Evolutionary conservation across 805 yeast species (phyloP), one percentile per base, ranked within the genome.

Genomic region (Suhomyces xylopsoci): DNA sequence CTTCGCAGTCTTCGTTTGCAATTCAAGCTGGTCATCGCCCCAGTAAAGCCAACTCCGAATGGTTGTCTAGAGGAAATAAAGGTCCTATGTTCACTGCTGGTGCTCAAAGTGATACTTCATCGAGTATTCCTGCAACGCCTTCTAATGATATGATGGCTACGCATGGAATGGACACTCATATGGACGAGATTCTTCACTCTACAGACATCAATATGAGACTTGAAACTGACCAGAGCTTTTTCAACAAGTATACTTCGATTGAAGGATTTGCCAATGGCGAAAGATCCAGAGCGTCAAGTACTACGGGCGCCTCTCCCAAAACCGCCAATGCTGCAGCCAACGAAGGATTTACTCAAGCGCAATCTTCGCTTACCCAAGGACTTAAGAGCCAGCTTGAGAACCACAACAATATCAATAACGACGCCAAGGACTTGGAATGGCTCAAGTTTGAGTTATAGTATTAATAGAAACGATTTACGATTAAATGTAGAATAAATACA

Each of bases 371-470:
- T n/a, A 59, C 60, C 5, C 53, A 52, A 44, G 60, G 60, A 5
- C 51, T 58, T 22, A 52, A 51, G 28, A 47, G 49, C 20, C 60
- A 53, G 41, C 47, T 51, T 49, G 45, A 51, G 49, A 47, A 51
- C 40, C 53, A 41, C 6, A 54, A 52, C 43, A 50, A 49, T 34
- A 48, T 51, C 45, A 55, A 54, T 38, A 57, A 60, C 50, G 62
- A 58, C 9, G 47, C 56, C 22, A 58, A 60, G 46, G 70, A 67
- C 43, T 59, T 68, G 30, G 71, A 67, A 48, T 68, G 73, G 73
- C 59, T 68, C 51, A 68, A 67, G 58, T 68, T 68, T 50, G 71
- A 67, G 51, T 55, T 66, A 15, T 66, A 38, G 42, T 38, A 24
- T 22, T 24, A 45, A 45, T 45, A 45, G 48, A 32, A 28, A 44